Evolutionary conservation across 2,329 filamentous ascomycete genomes (phyloP), one percentile per base, ranked within the genome.

Genomic region (Fusarium scirpi): DNA sequence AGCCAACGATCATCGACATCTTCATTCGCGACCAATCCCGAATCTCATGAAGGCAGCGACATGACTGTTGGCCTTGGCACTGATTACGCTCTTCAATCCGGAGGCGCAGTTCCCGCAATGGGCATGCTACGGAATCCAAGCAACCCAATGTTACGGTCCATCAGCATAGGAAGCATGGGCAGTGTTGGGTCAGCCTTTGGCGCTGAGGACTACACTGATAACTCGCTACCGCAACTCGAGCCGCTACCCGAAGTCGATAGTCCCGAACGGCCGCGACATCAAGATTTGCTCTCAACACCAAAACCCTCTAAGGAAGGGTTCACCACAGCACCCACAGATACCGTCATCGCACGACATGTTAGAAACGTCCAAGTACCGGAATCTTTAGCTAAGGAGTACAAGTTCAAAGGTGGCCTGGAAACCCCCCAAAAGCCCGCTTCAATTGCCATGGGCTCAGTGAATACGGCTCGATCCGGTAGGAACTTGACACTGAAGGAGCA

Each of bases 401-500:
- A 91, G 74, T 92, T 90, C 70, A 92, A 93, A 76, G 88, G 90
- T 69, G 87, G 89, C 24, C 84, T 91, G 38, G 80, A 86, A 10
- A 92, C 89, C 8, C 87, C 89, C 38, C 80, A 84, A 25, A 86
- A 86, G 70, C 81, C 83, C 13, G 83, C 85, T 3, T 90, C 90
- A 30, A 78, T 83, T 16, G 67, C 70, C 1, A 57, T 76, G n/a
- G 82, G 81, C 22, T 83, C 84, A 6, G 81, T 83, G 11, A 85
- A 86, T 27, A 85, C 85, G 1, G 76, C 76, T 29, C 85, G 89
- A 45, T 85, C 86, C 46, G 90, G 90, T 22, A 90, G 88, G 76
- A 93, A 89, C 73, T 84, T 99, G 81, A 98, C 96, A 0, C 84
- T 99, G 43, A 98, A 98, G 79, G 96, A 99, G 80, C 96, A 99